A percentile compares a stretch with the other conserved stretches of the same genome.
These are phyloP conservation scores for Cryptococcus depauperatus DNA, from an alignment of 1,284 basidiomycete genomes.

Conservation along the genomic window DNA sequence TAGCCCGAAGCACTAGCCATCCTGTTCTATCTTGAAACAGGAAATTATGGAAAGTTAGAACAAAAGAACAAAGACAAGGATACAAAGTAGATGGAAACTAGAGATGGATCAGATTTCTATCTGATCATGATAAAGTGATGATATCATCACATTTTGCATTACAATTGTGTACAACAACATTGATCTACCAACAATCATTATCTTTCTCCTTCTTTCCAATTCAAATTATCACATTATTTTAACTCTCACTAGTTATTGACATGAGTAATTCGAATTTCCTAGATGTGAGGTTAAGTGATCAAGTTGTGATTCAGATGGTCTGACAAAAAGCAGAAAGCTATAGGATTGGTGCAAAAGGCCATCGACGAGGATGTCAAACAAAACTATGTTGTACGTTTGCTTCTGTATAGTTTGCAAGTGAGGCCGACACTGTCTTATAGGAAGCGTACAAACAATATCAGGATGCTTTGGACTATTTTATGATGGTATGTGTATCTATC, in stretches of 20 bases:
- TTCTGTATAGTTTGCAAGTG: not conserved
- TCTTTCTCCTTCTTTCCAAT: not conserved
- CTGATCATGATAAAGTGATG: too few species aligned
- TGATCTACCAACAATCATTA: too few species aligned
- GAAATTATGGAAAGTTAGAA: not conserved
- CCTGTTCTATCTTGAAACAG: slow-evolving; percentile 1
- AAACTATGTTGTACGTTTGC: slow-evolving; percentile 57
- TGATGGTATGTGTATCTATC: slow-evolving; percentile 56
- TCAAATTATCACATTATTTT: too few species aligned
- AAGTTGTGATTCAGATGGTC: slow-evolving; percentile 1
- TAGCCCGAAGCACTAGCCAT: slow-evolving; percentile 46
- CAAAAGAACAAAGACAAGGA: not conserved
- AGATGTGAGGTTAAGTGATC: slow-evolving; percentile 44
- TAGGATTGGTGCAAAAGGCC: slow-evolving; percentile 87
- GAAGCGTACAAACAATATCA: slow-evolving; percentile 92
- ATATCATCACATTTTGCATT: too few species aligned
- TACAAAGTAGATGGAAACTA: not conserved
- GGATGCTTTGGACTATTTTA: slow-evolving; percentile 96
- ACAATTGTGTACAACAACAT: too few species aligned
- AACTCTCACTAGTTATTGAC: too few species aligned
- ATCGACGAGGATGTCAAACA: slow-evolving; percentile 92
- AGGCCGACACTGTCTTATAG: slow-evolving; percentile 27
- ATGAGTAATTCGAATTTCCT: slow-evolving; percentile 51
- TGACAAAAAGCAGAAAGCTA: slow-evolving; percentile 61
- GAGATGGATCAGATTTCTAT: not conserved